These are phyloP conservation scores for Epichloe amarillans DNA, from an alignment of 2,329 filamentous ascomycete genomes.

Conservation along the genomic window DNA sequence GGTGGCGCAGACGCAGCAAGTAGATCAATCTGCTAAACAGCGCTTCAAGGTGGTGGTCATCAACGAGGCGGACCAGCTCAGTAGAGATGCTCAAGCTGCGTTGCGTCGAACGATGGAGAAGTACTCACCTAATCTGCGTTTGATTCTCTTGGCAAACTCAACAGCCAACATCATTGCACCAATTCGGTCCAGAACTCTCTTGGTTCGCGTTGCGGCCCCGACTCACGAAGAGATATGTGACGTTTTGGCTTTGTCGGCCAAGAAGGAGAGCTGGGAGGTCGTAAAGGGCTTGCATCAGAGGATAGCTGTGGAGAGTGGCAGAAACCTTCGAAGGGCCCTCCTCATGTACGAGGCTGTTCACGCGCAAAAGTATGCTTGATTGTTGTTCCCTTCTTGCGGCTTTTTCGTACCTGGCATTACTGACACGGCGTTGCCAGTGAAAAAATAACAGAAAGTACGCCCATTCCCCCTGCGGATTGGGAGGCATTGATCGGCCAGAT, in stretches of 20 bases:
- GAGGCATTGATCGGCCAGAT: constrained; percentile 81
- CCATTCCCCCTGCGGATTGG: constrained; percentile 96
- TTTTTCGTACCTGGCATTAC: neutral
- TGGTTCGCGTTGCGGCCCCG: constrained; percentile 85
- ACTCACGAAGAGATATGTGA: constrained; percentile 72
- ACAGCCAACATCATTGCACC: constrained; percentile 99
- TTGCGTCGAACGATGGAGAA: constrained; percentile 97
- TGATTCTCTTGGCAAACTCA: constrained; percentile 89
- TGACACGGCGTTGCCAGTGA: constrained; percentile 47
- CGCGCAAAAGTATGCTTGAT: constrained; percentile 69
- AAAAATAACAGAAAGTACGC: constrained; percentile 69
- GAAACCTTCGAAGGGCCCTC: constrained; percentile 79
- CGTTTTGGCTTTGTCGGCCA: constrained; percentile 56
- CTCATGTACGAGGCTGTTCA: constrained; percentile 97
- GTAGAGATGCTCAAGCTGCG: constrained; percentile 87
- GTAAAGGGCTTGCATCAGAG: constrained; percentile 64
- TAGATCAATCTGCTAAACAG: constrained; percentile 83
- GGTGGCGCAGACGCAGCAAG: constrained; percentile 96
- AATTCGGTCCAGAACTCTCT: constrained; percentile 79
- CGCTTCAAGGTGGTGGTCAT: constrained; percentile 98
- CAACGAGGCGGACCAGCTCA: constrained; percentile 94
- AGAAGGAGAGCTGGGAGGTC: constrained; percentile 73
- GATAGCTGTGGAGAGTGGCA: constrained; percentile 80
- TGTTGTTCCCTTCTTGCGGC: neutral
- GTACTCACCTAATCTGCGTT: constrained; percentile 84